These are phyloP conservation scores for Poteriospumella lacustris DNA, from an alignment of 108 stramenopile genomes.

Conservation along the genomic window DNA sequence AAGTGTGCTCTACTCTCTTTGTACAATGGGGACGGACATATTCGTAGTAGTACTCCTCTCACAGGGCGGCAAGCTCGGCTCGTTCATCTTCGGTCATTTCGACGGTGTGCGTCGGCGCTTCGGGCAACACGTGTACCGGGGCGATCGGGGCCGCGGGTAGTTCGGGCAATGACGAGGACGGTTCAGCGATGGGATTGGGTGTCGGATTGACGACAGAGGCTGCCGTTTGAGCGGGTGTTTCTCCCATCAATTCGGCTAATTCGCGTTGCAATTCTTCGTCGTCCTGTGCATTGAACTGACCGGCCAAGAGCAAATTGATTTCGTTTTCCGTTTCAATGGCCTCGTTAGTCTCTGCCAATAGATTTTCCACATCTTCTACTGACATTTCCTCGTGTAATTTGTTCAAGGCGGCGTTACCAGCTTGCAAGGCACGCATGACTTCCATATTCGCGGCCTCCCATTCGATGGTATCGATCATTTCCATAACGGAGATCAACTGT, in stretches of 20 bases:
- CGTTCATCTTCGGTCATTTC: no score
- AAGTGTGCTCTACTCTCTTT: no score
- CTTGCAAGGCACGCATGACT: conserved; percentile 61
- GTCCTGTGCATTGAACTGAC: not conserved
- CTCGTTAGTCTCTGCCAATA: conserved; percentile 81
- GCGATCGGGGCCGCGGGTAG: no score
- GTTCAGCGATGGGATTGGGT: not conserved
- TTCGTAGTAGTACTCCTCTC: no score
- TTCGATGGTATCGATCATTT: conserved; percentile 77
- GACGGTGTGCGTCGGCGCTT: no score
- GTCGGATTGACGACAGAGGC: not conserved
- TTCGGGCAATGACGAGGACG: no score
- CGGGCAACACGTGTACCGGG: no score
- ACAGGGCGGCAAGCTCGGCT: no score
- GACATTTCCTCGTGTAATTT: conserved; percentile 75
- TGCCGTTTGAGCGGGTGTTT: conserved; percentile 15
- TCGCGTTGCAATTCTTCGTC: conserved; percentile 16
- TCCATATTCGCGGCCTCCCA: conserved; percentile 70
- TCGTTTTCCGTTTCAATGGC: conserved; percentile 57
- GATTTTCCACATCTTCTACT: conserved; percentile 74
- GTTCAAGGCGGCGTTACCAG: conserved; percentile 75
- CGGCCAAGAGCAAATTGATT: conserved; percentile 22
- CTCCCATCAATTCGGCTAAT: conserved; percentile 10
- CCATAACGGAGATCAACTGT: conserved; percentile 68
- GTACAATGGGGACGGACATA: no score